phyloP scores from a whole-genome alignment of 768 basidiomycete genomes.

The Agaricus subrufescens region DNA sequence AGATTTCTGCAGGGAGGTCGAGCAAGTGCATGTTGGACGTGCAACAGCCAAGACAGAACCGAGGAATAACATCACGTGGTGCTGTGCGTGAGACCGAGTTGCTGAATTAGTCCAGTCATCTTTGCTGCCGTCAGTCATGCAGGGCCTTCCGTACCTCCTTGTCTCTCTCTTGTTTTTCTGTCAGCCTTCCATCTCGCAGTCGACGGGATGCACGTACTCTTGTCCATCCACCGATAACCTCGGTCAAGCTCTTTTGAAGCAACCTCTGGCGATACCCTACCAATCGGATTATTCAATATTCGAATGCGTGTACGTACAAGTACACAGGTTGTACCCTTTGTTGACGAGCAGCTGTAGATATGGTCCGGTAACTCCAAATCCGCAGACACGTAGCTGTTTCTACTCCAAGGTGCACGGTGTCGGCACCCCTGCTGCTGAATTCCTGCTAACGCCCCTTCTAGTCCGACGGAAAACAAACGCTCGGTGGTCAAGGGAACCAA shows the following conservation, averaged over 20 bases:
- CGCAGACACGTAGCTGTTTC: conserved; percentile 4
- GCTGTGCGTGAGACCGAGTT: background rate
- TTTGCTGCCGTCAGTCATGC: too few relatives aligned
- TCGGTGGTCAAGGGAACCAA: background rate
- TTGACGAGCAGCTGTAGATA: background rate
- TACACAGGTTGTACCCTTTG: background rate
- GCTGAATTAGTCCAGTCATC: background rate
- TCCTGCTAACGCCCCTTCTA: background rate
- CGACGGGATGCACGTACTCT: background rate
- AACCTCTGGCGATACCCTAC: conserved; percentile 2
- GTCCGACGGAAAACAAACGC: background rate
- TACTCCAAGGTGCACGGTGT: background rate
- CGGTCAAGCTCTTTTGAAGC: background rate
- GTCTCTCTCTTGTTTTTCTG: background rate
- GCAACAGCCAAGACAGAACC: too few relatives aligned
- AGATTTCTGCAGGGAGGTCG: conserved; percentile 2
- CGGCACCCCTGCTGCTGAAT: background rate
- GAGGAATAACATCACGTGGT: background rate
- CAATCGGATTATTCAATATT: conserved; percentile 8
- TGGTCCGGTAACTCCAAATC: background rate
- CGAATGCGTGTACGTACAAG: conserved; percentile 8
- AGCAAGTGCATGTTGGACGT: background rate
- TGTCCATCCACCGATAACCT: background rate
- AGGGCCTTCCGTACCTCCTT: background rate
- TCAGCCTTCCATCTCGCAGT: background rate